phyloP scores from a whole-genome alignment of 1,284 basidiomycete genomes.

The Moesziomyces sp. region DNA sequence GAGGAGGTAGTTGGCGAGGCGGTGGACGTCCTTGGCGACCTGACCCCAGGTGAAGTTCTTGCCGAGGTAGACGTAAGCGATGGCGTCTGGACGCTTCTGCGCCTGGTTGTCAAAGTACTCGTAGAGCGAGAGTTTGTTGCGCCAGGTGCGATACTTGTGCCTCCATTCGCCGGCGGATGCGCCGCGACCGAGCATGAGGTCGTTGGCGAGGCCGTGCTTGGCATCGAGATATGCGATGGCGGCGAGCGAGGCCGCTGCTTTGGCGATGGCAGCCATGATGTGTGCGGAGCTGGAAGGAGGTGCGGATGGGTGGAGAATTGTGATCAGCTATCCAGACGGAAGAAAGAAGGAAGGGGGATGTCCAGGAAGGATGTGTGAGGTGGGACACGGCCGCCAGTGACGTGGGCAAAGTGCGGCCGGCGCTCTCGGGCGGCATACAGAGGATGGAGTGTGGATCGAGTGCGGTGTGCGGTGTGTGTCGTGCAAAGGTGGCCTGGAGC shows the following conservation, averaged over 20 bases:
- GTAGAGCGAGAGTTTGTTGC: constrained; percentile 56
- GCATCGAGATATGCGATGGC: constrained; percentile 61
- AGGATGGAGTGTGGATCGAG: background rate
- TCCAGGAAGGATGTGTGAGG: too few relatives aligned
- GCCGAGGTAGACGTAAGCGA: constrained; percentile 60
- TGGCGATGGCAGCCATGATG: constrained; percentile 44
- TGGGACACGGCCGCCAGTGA: too few relatives aligned
- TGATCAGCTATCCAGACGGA: background rate
- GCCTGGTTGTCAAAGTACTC: constrained; percentile 52
- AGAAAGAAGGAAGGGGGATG: background rate
- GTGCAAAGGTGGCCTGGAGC: background rate
- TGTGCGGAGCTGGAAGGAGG: background rate
- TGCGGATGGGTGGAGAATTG: constrained; percentile 2
- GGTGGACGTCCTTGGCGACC: constrained; percentile 45
- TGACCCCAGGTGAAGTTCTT: constrained; percentile 55
- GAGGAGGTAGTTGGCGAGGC: constrained; percentile 58
- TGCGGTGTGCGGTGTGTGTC: background rate
- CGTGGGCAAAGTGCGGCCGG: too few relatives aligned
- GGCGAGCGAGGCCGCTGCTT: constrained; percentile 57
- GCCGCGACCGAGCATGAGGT: constrained; percentile 41
- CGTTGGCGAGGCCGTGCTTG: constrained; percentile 53
- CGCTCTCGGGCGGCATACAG: background rate
- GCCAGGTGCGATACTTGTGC: constrained; percentile 42
- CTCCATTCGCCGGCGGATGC: constrained; percentile 30
- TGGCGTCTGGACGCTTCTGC: constrained; percentile 38